phyloP scores from a whole-genome alignment of 2,329 filamentous ascomycete genomes.

The Cladosporium colombiae region DNA sequence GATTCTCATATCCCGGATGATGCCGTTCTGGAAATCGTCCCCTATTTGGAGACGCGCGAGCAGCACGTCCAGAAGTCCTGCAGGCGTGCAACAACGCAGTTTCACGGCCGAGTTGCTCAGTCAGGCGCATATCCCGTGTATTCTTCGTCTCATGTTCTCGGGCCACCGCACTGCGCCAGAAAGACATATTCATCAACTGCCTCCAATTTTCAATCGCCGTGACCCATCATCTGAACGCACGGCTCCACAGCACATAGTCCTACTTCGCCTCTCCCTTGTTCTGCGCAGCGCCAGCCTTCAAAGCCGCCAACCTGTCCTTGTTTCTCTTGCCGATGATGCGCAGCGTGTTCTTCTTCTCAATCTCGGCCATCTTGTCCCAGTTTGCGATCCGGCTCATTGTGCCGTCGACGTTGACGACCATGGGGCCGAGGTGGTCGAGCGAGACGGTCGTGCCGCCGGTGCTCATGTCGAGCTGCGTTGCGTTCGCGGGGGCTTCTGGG shows the following conservation, averaged over 20 bases:
- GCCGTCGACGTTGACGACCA: conserved; percentile 74
- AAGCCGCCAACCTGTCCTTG: conserved; percentile 58
- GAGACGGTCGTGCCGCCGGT: conserved; percentile 47
- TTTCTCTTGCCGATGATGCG: conserved; percentile 69
- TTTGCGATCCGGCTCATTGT: conserved; percentile 70
- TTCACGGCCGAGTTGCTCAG: background rate
- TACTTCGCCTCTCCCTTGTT: conserved; percentile 4
- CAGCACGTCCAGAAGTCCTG: background rate
- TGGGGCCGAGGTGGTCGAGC: conserved; percentile 69
- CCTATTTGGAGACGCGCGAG: background rate
- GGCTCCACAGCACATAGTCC: background rate
- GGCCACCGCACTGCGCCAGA: background rate
- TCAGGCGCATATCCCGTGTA: background rate
- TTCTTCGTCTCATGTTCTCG: background rate
- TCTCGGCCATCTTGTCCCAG: conserved; percentile 70
- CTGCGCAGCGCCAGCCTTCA: conserved; percentile 47
- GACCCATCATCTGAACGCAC: too few species aligned
- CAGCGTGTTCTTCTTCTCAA: conserved; percentile 67
- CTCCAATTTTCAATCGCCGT: too few species aligned
- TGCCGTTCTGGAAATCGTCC: background rate
- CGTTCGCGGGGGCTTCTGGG: conserved; percentile 25
- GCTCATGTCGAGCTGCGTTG: conserved; percentile 36
- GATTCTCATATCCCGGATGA: background rate
- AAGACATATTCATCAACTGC: background rate
- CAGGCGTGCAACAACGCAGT: background rate